Evolutionary conservation across 108 stramenopile species (phyloP).

Genomic region (Cyclotella atomus): DNA sequence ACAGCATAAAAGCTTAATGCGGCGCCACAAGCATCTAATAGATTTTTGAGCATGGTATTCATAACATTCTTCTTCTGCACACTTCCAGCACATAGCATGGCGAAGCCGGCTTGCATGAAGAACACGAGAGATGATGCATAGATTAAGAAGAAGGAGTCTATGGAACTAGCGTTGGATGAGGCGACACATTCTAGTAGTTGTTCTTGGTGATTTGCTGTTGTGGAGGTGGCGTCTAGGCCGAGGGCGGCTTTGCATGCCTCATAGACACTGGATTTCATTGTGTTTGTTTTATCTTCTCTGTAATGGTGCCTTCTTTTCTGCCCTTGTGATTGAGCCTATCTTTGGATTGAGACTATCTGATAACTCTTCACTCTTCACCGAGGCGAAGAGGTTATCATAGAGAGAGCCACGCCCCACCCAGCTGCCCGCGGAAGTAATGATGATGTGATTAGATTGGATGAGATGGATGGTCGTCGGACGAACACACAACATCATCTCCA

Average conservation of each 20-base stretch:
- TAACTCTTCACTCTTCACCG: too few species aligned
- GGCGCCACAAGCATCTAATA: constrained; percentile 87
- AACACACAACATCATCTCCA: too few species aligned
- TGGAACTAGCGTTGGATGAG: constrained; percentile 10
- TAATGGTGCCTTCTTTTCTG: not conserved
- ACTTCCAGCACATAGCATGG: constrained; percentile 83
- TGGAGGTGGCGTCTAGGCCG: not conserved
- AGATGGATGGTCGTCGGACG: too few species aligned
- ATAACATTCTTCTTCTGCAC: constrained; percentile 86
- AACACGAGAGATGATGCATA: constrained; percentile 76
- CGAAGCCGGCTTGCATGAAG: constrained; percentile 87
- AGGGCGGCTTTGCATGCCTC: constrained; percentile 9
- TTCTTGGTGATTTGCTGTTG: not conserved
- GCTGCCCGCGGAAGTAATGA: too few species aligned
- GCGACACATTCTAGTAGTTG: constrained; percentile 15
- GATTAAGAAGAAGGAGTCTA: constrained; percentile 62
- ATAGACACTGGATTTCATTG: constrained; percentile 1
- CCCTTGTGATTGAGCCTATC: too few species aligned
- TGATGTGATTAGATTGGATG: too few species aligned
- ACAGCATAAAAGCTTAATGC: constrained; percentile 75
- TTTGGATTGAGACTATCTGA: too few species aligned
- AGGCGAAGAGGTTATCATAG: too few species aligned
- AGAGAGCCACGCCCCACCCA: too few species aligned
- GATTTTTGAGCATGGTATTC: constrained; percentile 91
- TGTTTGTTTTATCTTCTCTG: not conserved